These are phyloP conservation scores for Microsporum ferrugineum DNA, from an alignment of 2,329 filamentous ascomycete species.

Conservation along the genomic window DNA sequence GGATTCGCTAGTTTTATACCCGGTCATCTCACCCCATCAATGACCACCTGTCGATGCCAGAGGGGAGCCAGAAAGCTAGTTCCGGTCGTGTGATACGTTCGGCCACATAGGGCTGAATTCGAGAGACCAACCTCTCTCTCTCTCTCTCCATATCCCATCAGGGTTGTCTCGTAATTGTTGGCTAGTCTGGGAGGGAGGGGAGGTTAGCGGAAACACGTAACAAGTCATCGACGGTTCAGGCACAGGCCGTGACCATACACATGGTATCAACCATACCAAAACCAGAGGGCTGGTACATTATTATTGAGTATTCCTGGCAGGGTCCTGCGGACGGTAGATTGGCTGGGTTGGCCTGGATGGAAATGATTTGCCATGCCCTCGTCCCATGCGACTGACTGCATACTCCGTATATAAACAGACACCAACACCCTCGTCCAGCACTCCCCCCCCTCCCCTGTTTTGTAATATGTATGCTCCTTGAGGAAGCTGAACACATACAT, in stretches of 20 bases:
- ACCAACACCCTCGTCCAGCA: not conserved
- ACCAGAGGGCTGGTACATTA: not conserved
- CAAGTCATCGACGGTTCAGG: not conserved
- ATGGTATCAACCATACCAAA: not conserved
- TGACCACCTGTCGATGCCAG: not conserved
- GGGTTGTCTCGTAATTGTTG: not conserved
- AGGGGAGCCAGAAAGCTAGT: not conserved
- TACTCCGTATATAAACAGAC: not conserved
- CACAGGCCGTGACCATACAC: not conserved
- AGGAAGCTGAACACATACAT: not conserved
- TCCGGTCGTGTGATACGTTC: conserved; percentile 1
- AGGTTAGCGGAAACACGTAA: not conserved
- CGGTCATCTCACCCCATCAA: not conserved
- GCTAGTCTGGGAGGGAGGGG: not conserved
- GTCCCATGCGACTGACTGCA: not conserved
- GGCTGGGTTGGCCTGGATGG: not conserved
- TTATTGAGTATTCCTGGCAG: not conserved
- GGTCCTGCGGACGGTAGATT: not conserved
- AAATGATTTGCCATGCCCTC: not conserved
- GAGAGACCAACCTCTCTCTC: not conserved
- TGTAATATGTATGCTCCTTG: too few relatives aligned
- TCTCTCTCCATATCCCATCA: not conserved
- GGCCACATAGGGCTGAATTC: conserved; percentile 1
- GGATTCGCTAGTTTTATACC: not conserved
- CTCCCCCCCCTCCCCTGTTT: too few relatives aligned